These are phyloP conservation scores for Xylaria flabelliformis DNA, from an alignment of 495 filamentous ascomycete species.

Conservation along the genomic window DNA sequence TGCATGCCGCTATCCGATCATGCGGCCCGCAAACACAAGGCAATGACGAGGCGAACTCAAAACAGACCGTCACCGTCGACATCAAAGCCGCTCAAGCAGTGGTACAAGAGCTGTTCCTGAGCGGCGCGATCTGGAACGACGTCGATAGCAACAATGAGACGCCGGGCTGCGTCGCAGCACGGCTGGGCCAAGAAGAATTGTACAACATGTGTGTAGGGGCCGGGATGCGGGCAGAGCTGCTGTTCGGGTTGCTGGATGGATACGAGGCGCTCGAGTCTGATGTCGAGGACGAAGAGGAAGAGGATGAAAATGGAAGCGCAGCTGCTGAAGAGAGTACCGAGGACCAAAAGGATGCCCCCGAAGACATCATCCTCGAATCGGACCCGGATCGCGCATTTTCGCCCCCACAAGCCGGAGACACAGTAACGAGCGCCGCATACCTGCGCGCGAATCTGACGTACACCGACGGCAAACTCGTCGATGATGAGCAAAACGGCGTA, in stretches of 20 bases:
- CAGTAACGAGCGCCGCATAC: slow-evolving; percentile 71
- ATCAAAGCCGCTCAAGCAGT: slow-evolving; percentile 65
- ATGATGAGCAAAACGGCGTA: slow-evolving; percentile 82
- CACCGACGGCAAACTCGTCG: slow-evolving; percentile 74
- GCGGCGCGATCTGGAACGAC: slow-evolving; percentile 98
- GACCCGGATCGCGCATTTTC: slow-evolving; percentile 45
- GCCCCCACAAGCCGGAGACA: slow-evolving; percentile 46
- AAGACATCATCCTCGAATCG: slow-evolving; percentile 42
- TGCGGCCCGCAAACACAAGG: slow-evolving; percentile 47
- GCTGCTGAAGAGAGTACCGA: slow-evolving; percentile 22
- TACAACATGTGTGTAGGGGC: slow-evolving; percentile 91
- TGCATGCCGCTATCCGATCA: slow-evolving; percentile 89
- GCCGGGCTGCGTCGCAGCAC: slow-evolving; percentile 82
- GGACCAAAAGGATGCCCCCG: slow-evolving; percentile 17
- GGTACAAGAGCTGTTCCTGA: slow-evolving; percentile 76
- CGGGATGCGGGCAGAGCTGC: slow-evolving; percentile 87
- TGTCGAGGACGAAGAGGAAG: slow-evolving; percentile 64
- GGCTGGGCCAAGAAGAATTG: slow-evolving; percentile 72
- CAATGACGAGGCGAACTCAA: slow-evolving; percentile 51
- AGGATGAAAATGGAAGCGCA: slow-evolving; percentile 37
- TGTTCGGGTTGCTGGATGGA: slow-evolving; percentile 76
- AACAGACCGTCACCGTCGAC: slow-evolving; percentile 34
- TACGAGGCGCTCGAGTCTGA: slow-evolving; percentile 75
- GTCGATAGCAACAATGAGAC: slow-evolving; percentile 86
- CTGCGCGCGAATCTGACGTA: slow-evolving; percentile 80